Conservation (phyloP, 2,329 filamentous ascomycete species). For the Lachnellula cervina region DNA sequence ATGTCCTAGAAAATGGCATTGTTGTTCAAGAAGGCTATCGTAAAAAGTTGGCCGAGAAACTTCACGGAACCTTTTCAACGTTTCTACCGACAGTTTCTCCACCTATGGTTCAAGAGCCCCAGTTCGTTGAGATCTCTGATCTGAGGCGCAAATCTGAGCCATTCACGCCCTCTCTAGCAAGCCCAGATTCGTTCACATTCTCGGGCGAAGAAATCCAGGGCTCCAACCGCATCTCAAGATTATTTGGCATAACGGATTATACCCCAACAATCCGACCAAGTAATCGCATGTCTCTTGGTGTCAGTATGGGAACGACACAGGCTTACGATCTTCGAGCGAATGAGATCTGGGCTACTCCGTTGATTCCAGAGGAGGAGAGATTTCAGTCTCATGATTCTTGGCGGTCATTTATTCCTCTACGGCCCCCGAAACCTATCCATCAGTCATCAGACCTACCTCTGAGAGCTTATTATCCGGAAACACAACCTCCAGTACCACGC, state of each 20-base stretch:
- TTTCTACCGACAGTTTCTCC: slow-evolving; percentile 30
- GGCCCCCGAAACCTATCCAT: not conserved
- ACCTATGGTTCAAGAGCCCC: not conserved
- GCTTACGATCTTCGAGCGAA: slow-evolving; percentile 15
- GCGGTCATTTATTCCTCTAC: not conserved
- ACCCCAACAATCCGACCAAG: not conserved
- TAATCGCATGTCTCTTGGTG: slow-evolving; percentile 10
- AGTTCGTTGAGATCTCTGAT: not conserved
- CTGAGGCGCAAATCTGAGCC: slow-evolving; percentile 12
- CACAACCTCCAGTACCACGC: not conserved
- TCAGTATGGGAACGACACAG: slow-evolving; percentile 15
- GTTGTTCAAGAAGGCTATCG: slow-evolving; percentile 67
- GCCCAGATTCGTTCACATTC: not conserved
- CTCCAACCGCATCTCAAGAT: slow-evolving; percentile 10
- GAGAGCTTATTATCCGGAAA: not conserved
- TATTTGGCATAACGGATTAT: slow-evolving; percentile 11
- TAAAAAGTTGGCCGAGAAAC: slow-evolving; percentile 45
- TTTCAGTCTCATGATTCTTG: not conserved
- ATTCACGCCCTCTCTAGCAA: slow-evolving; percentile 4
- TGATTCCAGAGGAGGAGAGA: not conserved
- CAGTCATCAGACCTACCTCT: not conserved
- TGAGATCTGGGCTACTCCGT: slow-evolving; percentile 18
- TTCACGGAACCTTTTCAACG: slow-evolving; percentile 43
- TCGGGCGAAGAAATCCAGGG: slow-evolving; percentile 1
- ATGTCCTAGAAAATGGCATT: slow-evolving; percentile 66